Percentiles rank a stretch among this genome's conserved stretches.
Evolutionary conservation across 2,329 filamentous ascomycete species (phyloP).

Genomic region (Colletotrichum karsti): DNA sequence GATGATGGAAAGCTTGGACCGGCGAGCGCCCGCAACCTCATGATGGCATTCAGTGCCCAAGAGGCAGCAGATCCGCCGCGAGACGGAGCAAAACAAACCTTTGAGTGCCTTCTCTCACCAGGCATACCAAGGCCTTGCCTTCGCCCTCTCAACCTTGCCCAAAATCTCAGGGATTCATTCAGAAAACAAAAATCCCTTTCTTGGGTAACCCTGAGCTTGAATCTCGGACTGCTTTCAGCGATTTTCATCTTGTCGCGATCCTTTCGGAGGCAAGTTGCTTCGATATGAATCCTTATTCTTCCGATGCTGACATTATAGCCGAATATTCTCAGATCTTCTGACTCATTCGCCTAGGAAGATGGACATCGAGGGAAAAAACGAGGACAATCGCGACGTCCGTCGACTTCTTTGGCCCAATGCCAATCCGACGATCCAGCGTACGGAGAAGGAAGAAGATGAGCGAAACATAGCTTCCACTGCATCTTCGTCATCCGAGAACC

Average conservation of each 20-base stretch:
- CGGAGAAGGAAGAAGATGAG: background rate
- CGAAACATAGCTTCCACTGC: background rate
- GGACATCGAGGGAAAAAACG: background rate
- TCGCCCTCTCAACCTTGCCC: background rate
- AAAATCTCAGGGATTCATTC: no score
- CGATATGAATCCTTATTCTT: background rate
- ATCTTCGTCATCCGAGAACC: background rate
- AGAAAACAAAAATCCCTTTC: no score
- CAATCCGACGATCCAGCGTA: background rate
- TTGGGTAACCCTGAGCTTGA: background rate
- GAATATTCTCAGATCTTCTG: background rate
- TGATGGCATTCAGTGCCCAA: background rate
- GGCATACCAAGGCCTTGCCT: background rate
- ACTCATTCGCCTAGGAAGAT: background rate
- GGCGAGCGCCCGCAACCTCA: background rate
- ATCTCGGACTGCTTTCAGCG: background rate
- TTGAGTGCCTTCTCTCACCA: background rate
- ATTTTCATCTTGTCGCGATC: background rate
- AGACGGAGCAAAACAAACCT: background rate
- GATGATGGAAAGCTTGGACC: background rate
- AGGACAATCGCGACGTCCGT: background rate
- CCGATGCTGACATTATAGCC: background rate
- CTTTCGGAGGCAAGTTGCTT: background rate
- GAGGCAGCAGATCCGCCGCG: background rate
- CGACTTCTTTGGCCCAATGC: background rate